A percentile compares a stretch with the other conserved stretches of the same genome.
phyloP scores from a whole-genome alignment of 2,329 filamentous ascomycete species.

The Knufia petricola region DNA sequence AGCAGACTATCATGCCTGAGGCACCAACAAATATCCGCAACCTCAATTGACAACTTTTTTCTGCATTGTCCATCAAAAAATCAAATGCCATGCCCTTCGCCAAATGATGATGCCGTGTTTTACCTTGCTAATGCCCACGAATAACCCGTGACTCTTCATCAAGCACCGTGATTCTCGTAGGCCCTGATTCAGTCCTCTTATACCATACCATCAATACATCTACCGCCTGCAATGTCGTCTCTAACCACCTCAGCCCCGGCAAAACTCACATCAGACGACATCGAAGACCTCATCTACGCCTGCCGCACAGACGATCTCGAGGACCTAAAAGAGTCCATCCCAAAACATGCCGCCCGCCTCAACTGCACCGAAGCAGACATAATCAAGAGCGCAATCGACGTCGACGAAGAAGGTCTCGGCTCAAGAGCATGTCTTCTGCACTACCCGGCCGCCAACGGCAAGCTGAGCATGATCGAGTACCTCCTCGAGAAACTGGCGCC shows the following conservation, averaged over 20 bases:
- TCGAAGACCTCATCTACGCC: slow-evolving; percentile 86
- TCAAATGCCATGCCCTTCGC: too few relatives aligned
- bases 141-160: not conserved
- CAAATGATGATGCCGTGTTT: too few relatives aligned
- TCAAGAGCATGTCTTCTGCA: slow-evolving; percentile 53
- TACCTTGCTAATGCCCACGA: too few relatives aligned
- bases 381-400: slow-evolving; percentile 60
- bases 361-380: slow-evolving; percentile 52
- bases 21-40: too few relatives aligned
- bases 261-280: slow-evolving; percentile 16
- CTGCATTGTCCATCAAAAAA: too few relatives aligned
- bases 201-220: not conserved
- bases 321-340: slow-evolving; percentile 54
- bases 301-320: slow-evolving; percentile 66
- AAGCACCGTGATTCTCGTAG: not conserved
- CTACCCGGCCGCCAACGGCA: slow-evolving; percentile 87
- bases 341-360: slow-evolving; percentile 53
- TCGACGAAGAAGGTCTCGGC: slow-evolving; percentile 51
- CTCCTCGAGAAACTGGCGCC: slow-evolving; percentile 16
- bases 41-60: too few relatives aligned
- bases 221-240: slow-evolving; percentile 1
- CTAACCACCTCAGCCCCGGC: slow-evolving; percentile 7
- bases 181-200: too few relatives aligned
- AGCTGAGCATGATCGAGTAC: slow-evolving; percentile 51
- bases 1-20: not conserved